Evolutionary conservation across 2,329 filamentous ascomycete genomes (phyloP), one percentile per base, ranked within the genome.

Genomic region (Bipolaris sorokiniana): DNA sequence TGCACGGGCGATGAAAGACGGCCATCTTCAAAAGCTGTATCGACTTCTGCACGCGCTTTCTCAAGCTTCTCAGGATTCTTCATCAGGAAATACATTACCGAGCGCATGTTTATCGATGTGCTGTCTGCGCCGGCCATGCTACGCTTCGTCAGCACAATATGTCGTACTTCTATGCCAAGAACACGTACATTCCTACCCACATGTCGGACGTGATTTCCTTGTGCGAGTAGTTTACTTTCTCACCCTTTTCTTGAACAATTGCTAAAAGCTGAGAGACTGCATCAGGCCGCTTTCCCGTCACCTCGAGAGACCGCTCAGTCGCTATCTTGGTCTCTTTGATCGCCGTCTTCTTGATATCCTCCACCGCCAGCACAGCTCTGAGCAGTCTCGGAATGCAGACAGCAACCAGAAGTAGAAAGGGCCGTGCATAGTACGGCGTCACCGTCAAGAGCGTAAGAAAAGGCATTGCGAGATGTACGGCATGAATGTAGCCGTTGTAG

Each of bases 1-100:
- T 54, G 58, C 6, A 67, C 40, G 13, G 57, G 62, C 3, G 56
- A 55, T 4, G 44, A 58, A n/a, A 69, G 47, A 42, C 45, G 18
- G 22, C 62, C 52, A 18, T 58, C 34, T 3, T 34, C 36, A 20
- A 58, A 65, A 9, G 62, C 62, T 10, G 47, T 44, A 52, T 72
- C 66, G 15, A 72, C 42, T 37, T 69, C 68, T 9, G 50, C 40
- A 2, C 52, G 64, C 1, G 52, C 51, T 44, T 62, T 62, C 11
- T 15, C 18, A 1, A 68, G 50, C 15, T 54, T 55, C 7, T 53
- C 41, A 1, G 73, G 73, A 49, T 76, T 63, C 48, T 72, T 75
- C 37, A 80, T 68, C 3, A 77, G 62, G 55, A 76, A 69, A 60
- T 78, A 81, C 18, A 80, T 66, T n/a, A 77, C 63, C 7, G 69